phyloP scores from a whole-genome alignment of 2,329 filamentous ascomycete species.

The Curvularia spicifera region DNA sequence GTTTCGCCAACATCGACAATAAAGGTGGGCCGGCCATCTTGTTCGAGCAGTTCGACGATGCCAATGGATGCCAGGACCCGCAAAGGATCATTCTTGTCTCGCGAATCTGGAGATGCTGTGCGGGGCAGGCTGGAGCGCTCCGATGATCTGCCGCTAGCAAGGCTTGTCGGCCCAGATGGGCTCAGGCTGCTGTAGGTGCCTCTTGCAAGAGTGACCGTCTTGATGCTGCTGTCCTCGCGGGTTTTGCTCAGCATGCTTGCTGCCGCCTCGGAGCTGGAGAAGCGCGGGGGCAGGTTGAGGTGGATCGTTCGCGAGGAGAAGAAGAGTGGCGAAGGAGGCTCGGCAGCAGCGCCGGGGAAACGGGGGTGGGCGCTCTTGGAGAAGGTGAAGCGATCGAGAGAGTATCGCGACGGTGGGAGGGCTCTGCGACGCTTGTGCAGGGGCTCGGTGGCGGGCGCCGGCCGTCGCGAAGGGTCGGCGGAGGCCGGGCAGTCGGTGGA shows the following conservation, averaged over 20 bases:
- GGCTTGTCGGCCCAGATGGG: slow-evolving; percentile 54
- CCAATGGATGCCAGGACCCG: slow-evolving; percentile 69
- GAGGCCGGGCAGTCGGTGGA: slow-evolving; percentile 6
- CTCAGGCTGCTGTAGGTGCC: slow-evolving; percentile 52
- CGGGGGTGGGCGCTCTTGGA: slow-evolving; percentile 27
- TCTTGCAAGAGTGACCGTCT: slow-evolving; percentile 59
- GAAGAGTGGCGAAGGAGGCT: slow-evolving; percentile 60
- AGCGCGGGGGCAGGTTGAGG: slow-evolving; percentile 59
- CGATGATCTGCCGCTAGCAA: slow-evolving; percentile 61
- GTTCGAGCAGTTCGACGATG: slow-evolving; percentile 74
- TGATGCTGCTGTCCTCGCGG: slow-evolving; percentile 58
- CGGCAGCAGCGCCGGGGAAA: slow-evolving; percentile 34
- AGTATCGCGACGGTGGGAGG: slow-evolving; percentile 39
- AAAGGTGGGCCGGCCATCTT: slow-evolving; percentile 78
- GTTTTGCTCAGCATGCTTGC: slow-evolving; percentile 64
- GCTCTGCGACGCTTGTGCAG: slow-evolving; percentile 46
- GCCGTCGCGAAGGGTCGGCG: background rate
- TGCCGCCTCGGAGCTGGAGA: slow-evolving; percentile 63
- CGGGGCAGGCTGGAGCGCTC: slow-evolving; percentile 60
- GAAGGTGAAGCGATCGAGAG: slow-evolving; percentile 47
- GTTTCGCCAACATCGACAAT: slow-evolving; percentile 71
- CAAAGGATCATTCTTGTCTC: slow-evolving; percentile 56
- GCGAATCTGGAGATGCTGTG: slow-evolving; percentile 60
- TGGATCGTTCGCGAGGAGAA: slow-evolving; percentile 55
- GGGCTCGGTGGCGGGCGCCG: slow-evolving; percentile 36